A percentile compares a stretch with the other conserved stretches of the same genome.
These are phyloP conservation scores for Triticum dicoccoides DNA, from an alignment of 176 grass and related monocot species.

Conservation along the genomic window DNA sequence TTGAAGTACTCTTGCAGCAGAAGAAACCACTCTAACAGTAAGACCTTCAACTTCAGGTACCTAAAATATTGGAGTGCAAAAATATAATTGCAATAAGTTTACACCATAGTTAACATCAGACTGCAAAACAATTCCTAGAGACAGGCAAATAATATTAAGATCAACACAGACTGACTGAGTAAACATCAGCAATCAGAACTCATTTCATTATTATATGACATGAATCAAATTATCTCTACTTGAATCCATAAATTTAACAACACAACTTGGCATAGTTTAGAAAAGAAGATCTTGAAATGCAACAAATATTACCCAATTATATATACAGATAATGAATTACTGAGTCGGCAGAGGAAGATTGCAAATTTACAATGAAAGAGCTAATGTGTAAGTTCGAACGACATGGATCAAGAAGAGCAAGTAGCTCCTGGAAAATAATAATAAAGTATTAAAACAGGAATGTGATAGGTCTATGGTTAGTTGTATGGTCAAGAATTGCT, in stretches of 20 bases:
- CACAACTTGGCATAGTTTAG: neutral
- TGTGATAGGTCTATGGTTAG: neutral
- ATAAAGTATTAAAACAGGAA: neutral
- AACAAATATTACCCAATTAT: neutral
- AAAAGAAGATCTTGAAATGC: neutral
- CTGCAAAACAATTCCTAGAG: neutral
- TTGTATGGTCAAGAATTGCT: neutral
- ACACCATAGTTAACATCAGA: conserved; percentile 3
- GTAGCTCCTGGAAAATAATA: neutral
- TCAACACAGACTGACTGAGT: neutral
- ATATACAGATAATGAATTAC: neutral
- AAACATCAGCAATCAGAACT: neutral
- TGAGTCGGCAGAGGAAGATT: neutral
- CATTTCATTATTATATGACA: neutral
- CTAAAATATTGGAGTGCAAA: conserved; percentile 48
- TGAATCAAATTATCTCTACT: conserved; percentile 4
- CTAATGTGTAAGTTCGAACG: neutral
- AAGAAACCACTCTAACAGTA: conserved; percentile 86
- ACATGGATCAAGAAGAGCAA: conserved; percentile 1
- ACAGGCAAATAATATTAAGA: neutral
- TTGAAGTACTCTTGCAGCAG: conserved; percentile 60
- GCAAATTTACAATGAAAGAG: conserved; percentile 1
- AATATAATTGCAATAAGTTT: conserved; percentile 25
- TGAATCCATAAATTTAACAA: neutral
- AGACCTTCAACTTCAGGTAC: conserved; percentile 80